phyloP scores from a whole-genome alignment of 371 early-diverging fungal species.

The Zancudomyces culisetae region DNA sequence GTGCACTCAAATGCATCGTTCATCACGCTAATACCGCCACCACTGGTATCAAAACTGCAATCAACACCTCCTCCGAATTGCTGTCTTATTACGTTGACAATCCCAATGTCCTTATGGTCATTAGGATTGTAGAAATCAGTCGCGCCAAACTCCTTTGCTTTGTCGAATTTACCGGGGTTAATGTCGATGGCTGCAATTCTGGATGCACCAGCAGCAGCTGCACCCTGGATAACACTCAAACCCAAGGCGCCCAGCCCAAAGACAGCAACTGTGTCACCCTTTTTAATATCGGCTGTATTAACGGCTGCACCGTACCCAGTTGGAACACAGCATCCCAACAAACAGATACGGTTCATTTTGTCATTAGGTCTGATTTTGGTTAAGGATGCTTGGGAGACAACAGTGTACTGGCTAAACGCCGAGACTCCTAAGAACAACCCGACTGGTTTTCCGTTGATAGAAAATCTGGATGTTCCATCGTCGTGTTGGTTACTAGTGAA shows the following conservation, averaged over 20 bases:
- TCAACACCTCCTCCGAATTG: constrained; percentile 90
- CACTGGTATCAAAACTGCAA: constrained; percentile 87
- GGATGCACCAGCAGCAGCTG: constrained; percentile 46
- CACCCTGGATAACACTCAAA: constrained; percentile 76
- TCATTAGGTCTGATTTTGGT: constrained; percentile 69
- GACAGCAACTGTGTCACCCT: constrained; percentile 62
- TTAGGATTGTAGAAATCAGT: constrained; percentile 84
- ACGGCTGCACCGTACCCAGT: constrained; percentile 92
- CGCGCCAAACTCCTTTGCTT: constrained; percentile 70
- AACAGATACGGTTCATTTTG: constrained; percentile 62
- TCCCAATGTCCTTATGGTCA: constrained; percentile 45
- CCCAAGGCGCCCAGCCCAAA: constrained; percentile 94
- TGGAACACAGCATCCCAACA: constrained; percentile 91
- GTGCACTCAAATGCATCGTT: constrained; percentile 79
- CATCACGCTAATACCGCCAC: constrained; percentile 77
- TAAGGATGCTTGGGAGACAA: constrained; percentile 70
- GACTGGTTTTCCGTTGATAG: constrained; percentile 67
- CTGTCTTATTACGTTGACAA: constrained; percentile 69
- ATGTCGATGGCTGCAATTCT: constrained; percentile 80
- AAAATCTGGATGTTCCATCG: constrained; percentile 76
- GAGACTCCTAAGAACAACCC: constrained; percentile 93
- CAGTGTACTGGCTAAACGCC: constrained; percentile 90
- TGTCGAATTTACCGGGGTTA: constrained; percentile 50
- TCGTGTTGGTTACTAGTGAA: constrained; percentile 91
- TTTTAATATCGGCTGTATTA: constrained; percentile 72